Conservation (phyloP, 805 yeast genomes). For the Blastobotrys mokoenaii region DNA sequence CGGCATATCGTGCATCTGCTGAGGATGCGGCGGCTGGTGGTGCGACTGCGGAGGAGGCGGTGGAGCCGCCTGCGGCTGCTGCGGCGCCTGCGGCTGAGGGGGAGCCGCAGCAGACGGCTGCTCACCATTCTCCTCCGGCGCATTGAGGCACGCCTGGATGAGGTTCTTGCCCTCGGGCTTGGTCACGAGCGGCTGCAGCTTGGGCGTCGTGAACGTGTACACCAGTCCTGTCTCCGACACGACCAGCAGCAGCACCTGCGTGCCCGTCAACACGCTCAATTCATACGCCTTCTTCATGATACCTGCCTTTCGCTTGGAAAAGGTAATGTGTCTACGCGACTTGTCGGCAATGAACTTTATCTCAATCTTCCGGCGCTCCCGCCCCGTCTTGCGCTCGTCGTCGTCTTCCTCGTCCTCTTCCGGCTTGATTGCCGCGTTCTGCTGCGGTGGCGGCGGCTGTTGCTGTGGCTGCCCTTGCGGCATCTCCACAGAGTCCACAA, state of each 20-base stretch:
- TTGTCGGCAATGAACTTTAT: conserved; percentile 96
- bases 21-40: too few species aligned
- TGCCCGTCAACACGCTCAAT: conserved; percentile 90
- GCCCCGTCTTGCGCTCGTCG: conserved; percentile 33
- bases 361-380: conserved; percentile 84
- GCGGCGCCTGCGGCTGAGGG: conserved; percentile 29
- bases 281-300: conserved; percentile 99
- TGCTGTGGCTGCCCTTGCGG: not conserved
- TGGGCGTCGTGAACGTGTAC: conserved; percentile 98
- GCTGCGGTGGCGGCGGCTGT: not conserved
- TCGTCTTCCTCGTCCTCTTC: too few species aligned
- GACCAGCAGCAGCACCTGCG: conserved; percentile 88
- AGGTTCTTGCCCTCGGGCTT: conserved; percentile 95
- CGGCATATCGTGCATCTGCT: conserved; percentile 22
- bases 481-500: not conserved
- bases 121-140: conserved; percentile 95
- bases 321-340: conserved; percentile 95
- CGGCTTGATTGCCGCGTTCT: conserved; percentile 15
- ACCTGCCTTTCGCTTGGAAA: conserved; percentile 96
- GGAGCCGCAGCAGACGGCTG: conserved; percentile 35
- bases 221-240: conserved; percentile 98
- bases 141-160: conserved; percentile 93
- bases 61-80: conserved; percentile 27
- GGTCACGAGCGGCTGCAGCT: conserved; percentile 94
- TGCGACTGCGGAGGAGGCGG: conserved; percentile 27